phyloP scores from a whole-genome alignment of 2,329 filamentous ascomycete species.

The Rutstroemia sp. region DNA sequence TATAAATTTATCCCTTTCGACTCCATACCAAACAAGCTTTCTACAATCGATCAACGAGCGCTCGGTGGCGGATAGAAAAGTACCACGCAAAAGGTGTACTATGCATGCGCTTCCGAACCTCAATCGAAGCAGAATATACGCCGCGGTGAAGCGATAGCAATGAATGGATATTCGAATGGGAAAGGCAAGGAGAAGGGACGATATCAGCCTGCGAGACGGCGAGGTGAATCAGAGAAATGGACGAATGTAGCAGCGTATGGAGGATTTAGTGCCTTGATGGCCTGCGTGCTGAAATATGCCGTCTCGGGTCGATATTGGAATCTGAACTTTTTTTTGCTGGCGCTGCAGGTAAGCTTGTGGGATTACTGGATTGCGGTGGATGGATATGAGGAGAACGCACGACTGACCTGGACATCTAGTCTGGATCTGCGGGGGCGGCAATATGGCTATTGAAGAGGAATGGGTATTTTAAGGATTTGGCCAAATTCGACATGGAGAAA shows the following conservation, averaged over 20 bases:
- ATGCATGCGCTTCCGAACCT: neutral
- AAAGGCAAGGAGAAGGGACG: constrained; percentile 8
- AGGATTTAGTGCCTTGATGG: neutral
- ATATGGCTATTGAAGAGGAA: neutral
- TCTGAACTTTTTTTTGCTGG: constrained; percentile 8
- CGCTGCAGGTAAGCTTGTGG: constrained; percentile 2
- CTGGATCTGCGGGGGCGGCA: neutral
- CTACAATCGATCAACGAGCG: no score
- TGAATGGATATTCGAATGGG: constrained; percentile 7
- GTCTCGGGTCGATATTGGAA: constrained; percentile 8
- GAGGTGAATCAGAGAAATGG: neutral
- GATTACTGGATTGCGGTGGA: neutral
- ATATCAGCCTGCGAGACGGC: constrained; percentile 4
- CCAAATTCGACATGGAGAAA: neutral
- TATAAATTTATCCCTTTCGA: no score
- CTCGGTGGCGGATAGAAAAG: no score
- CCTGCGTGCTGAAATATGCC: constrained; percentile 4
- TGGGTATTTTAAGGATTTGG: constrained; percentile 5
- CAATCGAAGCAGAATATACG: constrained; percentile 4
- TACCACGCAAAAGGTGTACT: neutral
- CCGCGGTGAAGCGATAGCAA: neutral
- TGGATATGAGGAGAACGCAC: neutral
- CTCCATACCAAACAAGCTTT: no score
- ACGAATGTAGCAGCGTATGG: neutral
- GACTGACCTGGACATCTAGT: constrained; percentile 1